Evolutionary conservation across 495 filamentous ascomycete genomes (phyloP).

Genomic region (Penicillium longicatenatum): DNA sequence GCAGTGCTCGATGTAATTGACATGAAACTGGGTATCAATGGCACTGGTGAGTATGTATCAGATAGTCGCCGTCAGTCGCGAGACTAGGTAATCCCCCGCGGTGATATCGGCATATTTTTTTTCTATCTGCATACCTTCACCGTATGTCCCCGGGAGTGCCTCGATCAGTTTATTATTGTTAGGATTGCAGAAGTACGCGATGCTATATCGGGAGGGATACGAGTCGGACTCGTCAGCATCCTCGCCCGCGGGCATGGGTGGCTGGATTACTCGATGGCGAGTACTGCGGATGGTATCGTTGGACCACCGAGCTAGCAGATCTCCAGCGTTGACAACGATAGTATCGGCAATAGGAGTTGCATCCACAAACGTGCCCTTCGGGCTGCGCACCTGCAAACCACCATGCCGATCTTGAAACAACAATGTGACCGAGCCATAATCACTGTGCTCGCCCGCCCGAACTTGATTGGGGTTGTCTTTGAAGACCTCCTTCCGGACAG

Average conservation of each 20-base stretch:
- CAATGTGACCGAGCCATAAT: constrained; percentile 86
- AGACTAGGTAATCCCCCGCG: constrained; percentile 79
- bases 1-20: neutral
- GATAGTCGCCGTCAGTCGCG: constrained; percentile 71
- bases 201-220: constrained; percentile 52
- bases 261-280: constrained; percentile 87
- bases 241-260: constrained; percentile 46
- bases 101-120: constrained; percentile 82
- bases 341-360: constrained; percentile 81
- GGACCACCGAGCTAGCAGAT: constrained; percentile 84
- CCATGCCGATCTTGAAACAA: constrained; percentile 86
- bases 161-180: constrained; percentile 79
- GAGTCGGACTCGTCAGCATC: constrained; percentile 24
- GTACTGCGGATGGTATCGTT: constrained; percentile 90
- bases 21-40: neutral
- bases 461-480: constrained; percentile 70
- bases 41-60: constrained; percentile 4
- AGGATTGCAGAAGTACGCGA: constrained; percentile 89
- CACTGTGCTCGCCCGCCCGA: constrained; percentile 81
- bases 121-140: constrained; percentile 54
- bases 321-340: constrained; percentile 89
- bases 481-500: constrained; percentile 68
- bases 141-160: constrained; percentile 83
- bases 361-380: constrained; percentile 76
- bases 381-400: constrained; percentile 80